phyloP scores from a whole-genome alignment of 495 filamentous ascomycete genomes.

The Xylaria bambusicola region DNA sequence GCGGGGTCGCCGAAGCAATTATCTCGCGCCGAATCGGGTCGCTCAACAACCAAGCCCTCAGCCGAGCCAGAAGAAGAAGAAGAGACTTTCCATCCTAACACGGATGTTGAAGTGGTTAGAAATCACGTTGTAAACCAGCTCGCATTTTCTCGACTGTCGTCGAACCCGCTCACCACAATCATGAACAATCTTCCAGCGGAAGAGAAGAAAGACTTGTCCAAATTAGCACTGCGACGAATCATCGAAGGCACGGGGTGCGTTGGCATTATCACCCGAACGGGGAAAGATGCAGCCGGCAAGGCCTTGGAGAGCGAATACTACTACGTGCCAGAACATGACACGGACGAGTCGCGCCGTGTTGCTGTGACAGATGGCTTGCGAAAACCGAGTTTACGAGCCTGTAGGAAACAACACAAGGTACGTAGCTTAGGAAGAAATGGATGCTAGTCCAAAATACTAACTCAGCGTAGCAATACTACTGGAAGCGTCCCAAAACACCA shows the following conservation, averaged over 20 bases:
- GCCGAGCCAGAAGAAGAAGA: conserved; percentile 31
- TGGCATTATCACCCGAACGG: conserved; percentile 83
- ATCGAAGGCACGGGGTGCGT: conserved; percentile 74
- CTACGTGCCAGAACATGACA: conserved; percentile 90
- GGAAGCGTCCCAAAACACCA: conserved; percentile 71
- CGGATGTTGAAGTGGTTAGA: conserved; percentile 42
- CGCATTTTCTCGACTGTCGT: conserved; percentile 93
- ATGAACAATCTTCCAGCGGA: conserved; percentile 78
- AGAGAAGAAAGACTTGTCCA: conserved; percentile 56
- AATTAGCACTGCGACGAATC: conserved; percentile 64
- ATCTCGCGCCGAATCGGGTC: conserved; percentile 32
- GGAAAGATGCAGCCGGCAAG: conserved; percentile 96
- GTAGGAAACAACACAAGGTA: conserved; percentile 96
- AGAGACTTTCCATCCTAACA: conserved; percentile 20
- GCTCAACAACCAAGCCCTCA: conserved; percentile 29
- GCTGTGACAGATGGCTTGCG: conserved; percentile 83
- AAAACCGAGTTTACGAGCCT: conserved; percentile 84
- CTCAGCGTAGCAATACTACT: conserved; percentile 79
- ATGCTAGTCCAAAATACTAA: conserved; percentile 22
- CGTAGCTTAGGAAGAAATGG: background rate
- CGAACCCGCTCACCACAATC: conserved; percentile 85
- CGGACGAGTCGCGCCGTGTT: conserved; percentile 72
- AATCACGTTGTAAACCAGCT: conserved; percentile 94
- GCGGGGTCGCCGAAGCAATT: conserved; percentile 57
- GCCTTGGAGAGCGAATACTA: conserved; percentile 94